phyloP scores from a whole-genome alignment of 2,329 filamentous ascomycete species.

The Penicillium thymicola region DNA sequence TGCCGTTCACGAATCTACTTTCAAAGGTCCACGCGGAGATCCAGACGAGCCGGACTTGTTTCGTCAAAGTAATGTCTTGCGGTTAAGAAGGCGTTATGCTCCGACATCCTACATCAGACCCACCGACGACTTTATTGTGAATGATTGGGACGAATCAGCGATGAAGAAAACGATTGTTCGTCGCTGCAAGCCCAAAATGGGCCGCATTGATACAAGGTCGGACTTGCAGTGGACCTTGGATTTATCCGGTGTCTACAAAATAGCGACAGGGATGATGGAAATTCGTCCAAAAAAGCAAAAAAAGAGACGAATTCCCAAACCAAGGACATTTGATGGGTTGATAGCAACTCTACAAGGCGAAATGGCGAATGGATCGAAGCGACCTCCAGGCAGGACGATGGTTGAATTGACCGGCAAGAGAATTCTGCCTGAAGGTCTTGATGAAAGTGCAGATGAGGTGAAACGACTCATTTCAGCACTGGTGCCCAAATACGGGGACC shows the following conservation, averaged over 20 bases:
- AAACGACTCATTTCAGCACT: constrained; percentile 24
- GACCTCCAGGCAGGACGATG: constrained; percentile 29
- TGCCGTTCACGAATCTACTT: constrained; percentile 37
- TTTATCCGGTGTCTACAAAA: constrained; percentile 14
- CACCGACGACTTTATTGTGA: constrained; percentile 35
- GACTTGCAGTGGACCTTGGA: constrained; percentile 31
- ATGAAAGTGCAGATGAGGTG: constrained; percentile 33
- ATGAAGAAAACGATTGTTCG: constrained; percentile 7
- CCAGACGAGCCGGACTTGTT: constrained; percentile 14
- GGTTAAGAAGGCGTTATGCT: constrained; percentile 20
- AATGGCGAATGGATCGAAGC: constrained; percentile 6
- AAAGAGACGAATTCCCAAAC: constrained; percentile 4
- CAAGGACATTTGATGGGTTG: constrained; percentile 21
- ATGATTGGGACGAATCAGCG: constrained; percentile 36
- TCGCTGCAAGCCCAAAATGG: constrained; percentile 4
- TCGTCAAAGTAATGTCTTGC: constrained; percentile 21
- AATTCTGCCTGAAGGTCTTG: constrained; percentile 36
- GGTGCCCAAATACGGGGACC: constrained; percentile 1
- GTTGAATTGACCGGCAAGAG: constrained; percentile 31
- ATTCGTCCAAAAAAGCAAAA: neutral
- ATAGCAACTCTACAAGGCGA: constrained; percentile 20
- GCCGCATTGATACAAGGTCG: constrained; percentile 9
- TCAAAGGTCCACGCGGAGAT: constrained; percentile 16
- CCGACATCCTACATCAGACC: constrained; percentile 6
- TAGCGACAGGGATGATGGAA: constrained; percentile 19